Evolutionary conservation across 2,329 filamentous ascomycete genomes (phyloP), one percentile per base, ranked within the genome.

Genomic region (Periconia sp.): DNA sequence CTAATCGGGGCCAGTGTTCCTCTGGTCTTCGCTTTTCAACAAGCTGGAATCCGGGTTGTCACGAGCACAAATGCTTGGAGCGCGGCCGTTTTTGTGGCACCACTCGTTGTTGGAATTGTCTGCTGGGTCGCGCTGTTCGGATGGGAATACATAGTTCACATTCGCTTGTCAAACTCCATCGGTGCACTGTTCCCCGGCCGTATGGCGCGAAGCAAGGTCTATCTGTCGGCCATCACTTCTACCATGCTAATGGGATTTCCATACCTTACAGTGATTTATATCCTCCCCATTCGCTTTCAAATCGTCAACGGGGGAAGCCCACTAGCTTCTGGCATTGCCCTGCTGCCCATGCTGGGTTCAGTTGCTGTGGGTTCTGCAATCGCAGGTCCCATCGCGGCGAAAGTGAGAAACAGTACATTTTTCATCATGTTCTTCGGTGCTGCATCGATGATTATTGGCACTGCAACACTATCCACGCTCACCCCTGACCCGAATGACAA

Each of bases 111-210:
- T 9, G 45, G 47, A 6, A 20, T 49, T 3, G 40, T 37, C 11
- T 37, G 33, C 33, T 37, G 33, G 33, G 10, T 37, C 33, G 33
- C 33, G 11, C 15, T 37, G 33, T 37, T 14, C 15, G 33, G 33
- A n/a, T 37, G 33, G 33, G 33, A 37, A n/a, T 37, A 37, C 13
- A 5, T n/a, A 3, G 13, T 37, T n/a, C 15, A 13, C 33, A n/a
- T 37, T 37, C 33, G 33, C 15, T 37, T 5, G 33, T 13, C 6
- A 6, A 42, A 35, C 10, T 42, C 19, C 5, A 27, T 31, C 3
- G 55, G 52, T n/a, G 41, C 51, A 11, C 49, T 54, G 17, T 30
- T 57, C 6, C 47, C 51, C 3, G 49, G 40, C 47, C 37, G 44
- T 8, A 14, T 45, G 13, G 47, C 53, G 5, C 46, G 47, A 53